Evolutionary conservation across 257 asterid genomes (phyloP).

Genomic region (Solanum sitiens): DNA sequence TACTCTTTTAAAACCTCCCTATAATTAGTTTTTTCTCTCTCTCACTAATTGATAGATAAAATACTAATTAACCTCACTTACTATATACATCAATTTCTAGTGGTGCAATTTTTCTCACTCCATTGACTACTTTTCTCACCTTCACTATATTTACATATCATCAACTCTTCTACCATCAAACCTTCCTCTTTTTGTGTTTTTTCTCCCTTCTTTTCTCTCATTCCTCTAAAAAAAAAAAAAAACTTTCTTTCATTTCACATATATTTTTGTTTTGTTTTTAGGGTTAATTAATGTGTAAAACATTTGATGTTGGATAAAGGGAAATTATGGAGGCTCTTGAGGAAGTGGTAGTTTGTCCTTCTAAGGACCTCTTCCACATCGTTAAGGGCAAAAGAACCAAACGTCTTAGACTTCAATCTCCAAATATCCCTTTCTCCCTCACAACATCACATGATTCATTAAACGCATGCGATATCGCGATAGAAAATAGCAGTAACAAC

Average conservation of each 20-base stretch:
- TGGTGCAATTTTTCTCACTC: background rate
- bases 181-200: background rate
- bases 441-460: slow-evolving; percentile 15
- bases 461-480: background rate
- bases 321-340: slow-evolving; percentile 19
- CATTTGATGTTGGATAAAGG: slow-evolving; percentile 9
- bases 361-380: slow-evolving; percentile 18
- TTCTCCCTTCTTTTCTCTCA: slow-evolving; percentile 8
- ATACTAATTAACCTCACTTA: background rate
- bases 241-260: background rate
- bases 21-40: background rate
- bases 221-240: background rate
- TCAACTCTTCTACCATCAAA: background rate
- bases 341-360: slow-evolving; percentile 14
- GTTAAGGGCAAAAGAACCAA: slow-evolving; percentile 35
- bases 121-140: background rate
- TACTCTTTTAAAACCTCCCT: background rate
- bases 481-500: background rate
- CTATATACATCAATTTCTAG: background rate
- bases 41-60: background rate
- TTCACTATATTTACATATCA: background rate
- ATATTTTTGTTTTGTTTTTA: background rate
- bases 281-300: background rate
- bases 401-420: slow-evolving; percentile 23
- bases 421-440: slow-evolving; percentile 16